Evolutionary conservation across 345 rosid species (phyloP).

Genomic region (Capsella bursapastoris): DNA sequence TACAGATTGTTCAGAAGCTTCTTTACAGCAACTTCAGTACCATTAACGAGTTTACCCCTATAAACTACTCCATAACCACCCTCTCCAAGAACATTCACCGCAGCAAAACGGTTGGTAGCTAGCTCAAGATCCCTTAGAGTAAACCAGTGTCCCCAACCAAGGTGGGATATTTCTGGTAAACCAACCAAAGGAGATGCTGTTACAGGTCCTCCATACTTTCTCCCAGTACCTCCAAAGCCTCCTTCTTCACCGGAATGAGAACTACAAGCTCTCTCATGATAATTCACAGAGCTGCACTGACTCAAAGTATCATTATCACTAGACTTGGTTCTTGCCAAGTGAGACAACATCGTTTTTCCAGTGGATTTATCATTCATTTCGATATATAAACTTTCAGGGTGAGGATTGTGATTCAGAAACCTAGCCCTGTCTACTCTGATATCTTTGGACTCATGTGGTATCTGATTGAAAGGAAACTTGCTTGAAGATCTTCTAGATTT

Average conservation of each 20-base stretch:
- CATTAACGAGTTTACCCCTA: constrained; percentile 80
- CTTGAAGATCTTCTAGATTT: constrained; percentile 61
- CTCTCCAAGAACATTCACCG: constrained; percentile 90
- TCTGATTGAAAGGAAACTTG: constrained; percentile 61
- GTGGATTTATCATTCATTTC: constrained; percentile 60
- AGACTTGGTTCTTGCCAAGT: constrained; percentile 67
- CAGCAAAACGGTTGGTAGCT: constrained; percentile 75
- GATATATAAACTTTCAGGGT: constrained; percentile 54
- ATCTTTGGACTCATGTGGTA: constrained; percentile 84
- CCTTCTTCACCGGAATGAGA: constrained; percentile 94
- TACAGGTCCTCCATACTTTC: constrained; percentile 63
- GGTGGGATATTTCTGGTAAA: constrained; percentile 90
- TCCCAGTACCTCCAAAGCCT: constrained; percentile 64
- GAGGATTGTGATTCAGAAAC: constrained; percentile 53
- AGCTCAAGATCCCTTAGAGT: constrained; percentile 94
- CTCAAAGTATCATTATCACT: constrained; percentile 84
- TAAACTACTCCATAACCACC: constrained; percentile 99
- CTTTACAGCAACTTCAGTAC: constrained; percentile 96
- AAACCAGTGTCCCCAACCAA: constrained; percentile 99
- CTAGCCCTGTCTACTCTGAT: constrained; percentile 84
- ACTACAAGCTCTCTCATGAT: constrained; percentile 71
- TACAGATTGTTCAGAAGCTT: constrained; percentile 95
- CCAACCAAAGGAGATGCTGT: constrained; percentile 92
- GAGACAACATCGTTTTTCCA: constrained; percentile 58
- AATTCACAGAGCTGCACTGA: constrained; percentile 72